Percentiles rank a stretch among this genome's conserved stretches.
These are phyloP conservation scores for Nepenthes alata DNA, from an alignment of 179 eudicot species.

Conservation along the genomic window DNA sequence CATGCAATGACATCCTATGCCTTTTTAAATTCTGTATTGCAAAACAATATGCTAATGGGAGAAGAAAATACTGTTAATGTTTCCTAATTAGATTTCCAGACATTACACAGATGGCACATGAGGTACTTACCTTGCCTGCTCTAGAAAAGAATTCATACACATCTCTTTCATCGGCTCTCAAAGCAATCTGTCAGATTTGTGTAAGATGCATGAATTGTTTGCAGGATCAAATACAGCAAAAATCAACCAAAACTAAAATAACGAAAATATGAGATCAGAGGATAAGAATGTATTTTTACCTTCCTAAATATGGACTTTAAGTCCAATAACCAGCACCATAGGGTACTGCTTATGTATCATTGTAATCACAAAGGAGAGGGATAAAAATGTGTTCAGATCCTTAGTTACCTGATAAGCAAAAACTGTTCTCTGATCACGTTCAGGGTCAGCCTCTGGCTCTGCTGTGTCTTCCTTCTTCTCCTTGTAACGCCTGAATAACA, in stretches of 20 bases:
- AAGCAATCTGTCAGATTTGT: slow-evolving; percentile 42
- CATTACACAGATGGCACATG: no score
- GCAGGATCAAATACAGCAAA: neutral
- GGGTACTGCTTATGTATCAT: no score
- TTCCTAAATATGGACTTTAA: no score
- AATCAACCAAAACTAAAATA: neutral
- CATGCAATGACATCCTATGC: neutral
- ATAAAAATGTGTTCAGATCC: neutral
- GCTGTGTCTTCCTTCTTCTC: slow-evolving; percentile 60
- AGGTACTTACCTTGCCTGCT: slow-evolving; percentile 64
- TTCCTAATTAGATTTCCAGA: no score
- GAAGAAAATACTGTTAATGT: neutral
- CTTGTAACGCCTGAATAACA: slow-evolving; percentile 48
- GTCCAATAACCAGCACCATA: no score
- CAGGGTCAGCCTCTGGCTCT: slow-evolving; percentile 76
- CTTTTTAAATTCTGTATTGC: no score
- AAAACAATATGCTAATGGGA: neutral
- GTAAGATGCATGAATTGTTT: neutral
- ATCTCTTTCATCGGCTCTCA: slow-evolving; percentile 88
- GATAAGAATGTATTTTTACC: no score
- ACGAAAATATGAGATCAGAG: neutral
- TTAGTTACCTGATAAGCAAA: slow-evolving; percentile 78
- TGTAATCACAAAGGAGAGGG: neutral
- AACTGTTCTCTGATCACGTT: slow-evolving; percentile 84
- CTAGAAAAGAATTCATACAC: slow-evolving; percentile 80